phyloP scores from a whole-genome alignment of 345 rosid genomes.

The Linum tenue region DNA sequence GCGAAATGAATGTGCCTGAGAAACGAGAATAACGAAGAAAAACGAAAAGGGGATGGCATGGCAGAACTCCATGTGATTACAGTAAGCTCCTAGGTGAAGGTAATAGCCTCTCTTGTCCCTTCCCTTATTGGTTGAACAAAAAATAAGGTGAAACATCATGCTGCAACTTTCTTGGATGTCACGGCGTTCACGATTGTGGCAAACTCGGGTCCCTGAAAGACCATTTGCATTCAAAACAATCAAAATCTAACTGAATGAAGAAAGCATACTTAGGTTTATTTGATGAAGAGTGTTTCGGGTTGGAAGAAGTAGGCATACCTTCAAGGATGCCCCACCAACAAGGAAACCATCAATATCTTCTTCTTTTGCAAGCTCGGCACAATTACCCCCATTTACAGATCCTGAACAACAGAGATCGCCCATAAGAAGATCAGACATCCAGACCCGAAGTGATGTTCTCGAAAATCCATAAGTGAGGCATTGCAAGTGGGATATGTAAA shows the following conservation, averaged over 20 bases:
- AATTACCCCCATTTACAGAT: constrained; percentile 90
- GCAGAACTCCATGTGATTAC: constrained; percentile 12
- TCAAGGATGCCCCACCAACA: constrained; percentile 97
- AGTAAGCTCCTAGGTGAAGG: constrained; percentile 14
- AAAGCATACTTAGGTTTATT: neutral
- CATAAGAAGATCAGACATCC: too few species aligned
- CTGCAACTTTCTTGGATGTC: constrained; percentile 80
- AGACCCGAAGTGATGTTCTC: neutral
- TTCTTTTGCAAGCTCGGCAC: constrained; percentile 84
- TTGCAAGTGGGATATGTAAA: too few species aligned
- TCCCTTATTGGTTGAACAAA: constrained; percentile 5
- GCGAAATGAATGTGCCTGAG: too few species aligned
- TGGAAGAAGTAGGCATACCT: constrained; percentile 32
- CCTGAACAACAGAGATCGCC: constrained; percentile 28
- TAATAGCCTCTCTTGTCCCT: constrained; percentile 6
- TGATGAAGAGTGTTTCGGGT: neutral
- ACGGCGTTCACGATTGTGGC: constrained; percentile 87
- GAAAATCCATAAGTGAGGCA: neutral
- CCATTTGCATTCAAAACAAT: neutral
- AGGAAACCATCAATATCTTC: constrained; percentile 98
- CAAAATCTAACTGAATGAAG: too few species aligned
- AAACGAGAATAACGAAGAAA: neutral
- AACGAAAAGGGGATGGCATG: constrained; percentile 1
- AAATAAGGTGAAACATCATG: constrained; percentile 27
- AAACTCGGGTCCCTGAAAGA: constrained; percentile 84